Base-by-base conservation (phyloP, 2,329 filamentous ascomycete genomes). In the Exophiala sp. region DNA sequence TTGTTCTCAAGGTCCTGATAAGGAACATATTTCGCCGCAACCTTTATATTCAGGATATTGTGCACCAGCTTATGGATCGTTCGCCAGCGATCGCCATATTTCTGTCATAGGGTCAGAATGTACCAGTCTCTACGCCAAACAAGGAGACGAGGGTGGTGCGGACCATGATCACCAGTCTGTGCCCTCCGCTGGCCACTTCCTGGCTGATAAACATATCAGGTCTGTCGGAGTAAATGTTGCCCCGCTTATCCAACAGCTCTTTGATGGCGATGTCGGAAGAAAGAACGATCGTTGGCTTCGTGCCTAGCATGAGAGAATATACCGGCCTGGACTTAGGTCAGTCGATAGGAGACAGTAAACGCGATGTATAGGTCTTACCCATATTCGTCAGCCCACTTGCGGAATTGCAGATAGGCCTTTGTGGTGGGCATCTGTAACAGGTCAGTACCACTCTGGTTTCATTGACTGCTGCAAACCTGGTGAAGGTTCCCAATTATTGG, bases 1-100 rank as follows among this genome's bases (percentile, higher is more conserved):
- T 74, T 77, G 61, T 73, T 77, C 60, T 81, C 77, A 2, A 80
- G 66, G 42, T 74, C 70, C 55, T 80, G 77, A 55, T 79, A 80
- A 1, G 73, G 70, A 2, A 79, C 68, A 50, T 81, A 81, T 8
- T 65, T 64, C 46, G 67, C 69, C 2, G 74, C 69, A 1, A 69
- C 67, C 0, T 65, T 70, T 43, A 74, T 61, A 54, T 77, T 76
- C 22, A 79, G 70, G 1, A 75, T 65, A 1, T 63, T 65, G 58
- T 78, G 75, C 2, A 71, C 57, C 56, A 66, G 62, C 42, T 66
- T 66, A 13, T 63, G 64, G 46, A 62, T 60, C 39, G 53, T 51
- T 22, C 64, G 58, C 63, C 63, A 65, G 48, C 22, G 59, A 8
- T 56, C 56, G 8, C 60, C 63, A 32, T 66, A 65, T 39, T 62